phyloP scores from a whole-genome alignment of 495 filamentous ascomycete genomes.

The Ascodesmis nigricans region DNA sequence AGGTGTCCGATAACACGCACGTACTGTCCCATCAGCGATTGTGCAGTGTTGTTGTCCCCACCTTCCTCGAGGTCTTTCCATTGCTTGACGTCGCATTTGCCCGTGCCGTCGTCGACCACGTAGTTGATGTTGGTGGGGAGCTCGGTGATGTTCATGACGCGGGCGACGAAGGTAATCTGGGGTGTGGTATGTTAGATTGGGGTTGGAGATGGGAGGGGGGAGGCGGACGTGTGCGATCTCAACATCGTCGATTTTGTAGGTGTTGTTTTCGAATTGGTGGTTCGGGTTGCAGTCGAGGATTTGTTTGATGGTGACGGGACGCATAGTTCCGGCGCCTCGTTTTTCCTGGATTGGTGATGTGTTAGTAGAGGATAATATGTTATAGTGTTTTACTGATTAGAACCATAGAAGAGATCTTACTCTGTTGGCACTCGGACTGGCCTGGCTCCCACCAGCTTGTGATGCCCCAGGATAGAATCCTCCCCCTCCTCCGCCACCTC shows the following conservation, averaged over 20 bases:
- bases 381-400: constrained; percentile 1
- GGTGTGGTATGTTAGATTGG: constrained; percentile 4
- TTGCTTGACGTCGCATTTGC: constrained; percentile 74
- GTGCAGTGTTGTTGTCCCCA: constrained; percentile 29
- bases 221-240: constrained; percentile 33
- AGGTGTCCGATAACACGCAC: constrained; percentile 62
- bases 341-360: constrained; percentile 28
- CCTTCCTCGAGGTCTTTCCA: constrained; percentile 52
- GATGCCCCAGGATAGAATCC: constrained; percentile 36
- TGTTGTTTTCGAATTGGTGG: constrained; percentile 32
- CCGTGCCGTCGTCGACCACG: constrained; percentile 87
- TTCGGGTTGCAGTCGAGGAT: constrained; percentile 62
- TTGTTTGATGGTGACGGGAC: constrained; percentile 89
- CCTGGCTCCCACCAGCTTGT: constrained; percentile 30
- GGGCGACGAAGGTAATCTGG: constrained; percentile 65
- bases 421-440: constrained; percentile 7
- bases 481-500: constrained; percentile 18
- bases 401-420: constrained; percentile 3
- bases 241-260: constrained; percentile 42
- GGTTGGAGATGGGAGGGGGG: constrained; percentile 9
- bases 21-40: constrained; percentile 44
- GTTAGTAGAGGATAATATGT: constrained; percentile 6
- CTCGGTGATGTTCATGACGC: constrained; percentile 65
- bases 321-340: constrained; percentile 47
- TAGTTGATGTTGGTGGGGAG: constrained; percentile 83